These are phyloP conservation scores for Fallopia convolvulus DNA, from an alignment of 148 eudicot genomes.

Conservation along the genomic window DNA sequence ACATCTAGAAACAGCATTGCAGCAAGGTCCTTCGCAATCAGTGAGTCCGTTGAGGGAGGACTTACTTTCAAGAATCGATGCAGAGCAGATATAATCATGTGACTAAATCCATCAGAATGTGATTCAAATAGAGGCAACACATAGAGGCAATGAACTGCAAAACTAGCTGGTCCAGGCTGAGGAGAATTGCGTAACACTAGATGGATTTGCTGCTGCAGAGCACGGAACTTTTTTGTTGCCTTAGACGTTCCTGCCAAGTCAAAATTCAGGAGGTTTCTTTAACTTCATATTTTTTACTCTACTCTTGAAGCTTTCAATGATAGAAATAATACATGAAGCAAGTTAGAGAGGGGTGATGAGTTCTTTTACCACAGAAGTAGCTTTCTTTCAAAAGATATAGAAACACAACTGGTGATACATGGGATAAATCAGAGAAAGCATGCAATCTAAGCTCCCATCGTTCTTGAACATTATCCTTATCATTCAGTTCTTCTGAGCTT, in stretches of 20 bases:
- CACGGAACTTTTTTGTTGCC: constrained; percentile 79
- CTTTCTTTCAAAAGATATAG: constrained; percentile 72
- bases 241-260: constrained; percentile 58
- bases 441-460: constrained; percentile 47
- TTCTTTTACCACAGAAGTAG: constrained; percentile 52
- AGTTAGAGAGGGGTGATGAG: constrained; percentile 13
- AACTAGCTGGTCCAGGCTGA: constrained; percentile 72
- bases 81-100: constrained; percentile 67
- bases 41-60: constrained; percentile 32
- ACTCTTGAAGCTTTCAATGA: not conserved
- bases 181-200: constrained; percentile 53
- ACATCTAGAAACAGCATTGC: constrained; percentile 55
- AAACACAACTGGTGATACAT: constrained; percentile 83
- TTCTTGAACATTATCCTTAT: constrained; percentile 25
- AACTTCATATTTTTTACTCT: not conserved
- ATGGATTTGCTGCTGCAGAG: constrained; percentile 75
- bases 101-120: constrained; percentile 76
- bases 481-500: constrained; percentile 15
- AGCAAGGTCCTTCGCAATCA: constrained; percentile 48
- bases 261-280: constrained; percentile 6
- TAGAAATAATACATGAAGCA: not conserved
- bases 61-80: constrained; percentile 48
- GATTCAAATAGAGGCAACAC: constrained; percentile 65
- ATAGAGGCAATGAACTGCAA: constrained; percentile 65
- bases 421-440: constrained; percentile 66